Evolutionary conservation across 2,329 filamentous ascomycete species (phyloP), one percentile per base, ranked within the genome.

Genomic region (Colletotrichum melonis): DNA sequence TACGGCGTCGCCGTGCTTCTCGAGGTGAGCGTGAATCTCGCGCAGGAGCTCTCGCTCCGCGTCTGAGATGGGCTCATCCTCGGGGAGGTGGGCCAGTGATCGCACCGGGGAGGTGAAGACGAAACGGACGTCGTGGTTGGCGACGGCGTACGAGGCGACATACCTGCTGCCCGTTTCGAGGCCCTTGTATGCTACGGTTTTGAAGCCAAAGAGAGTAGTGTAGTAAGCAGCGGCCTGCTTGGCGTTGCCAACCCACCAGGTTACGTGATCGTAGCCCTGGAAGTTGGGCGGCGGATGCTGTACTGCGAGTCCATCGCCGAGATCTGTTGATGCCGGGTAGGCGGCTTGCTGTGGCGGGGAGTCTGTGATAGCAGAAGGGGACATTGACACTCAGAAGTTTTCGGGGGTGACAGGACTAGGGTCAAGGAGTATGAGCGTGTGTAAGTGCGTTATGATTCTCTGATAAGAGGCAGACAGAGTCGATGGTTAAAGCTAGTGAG

Each of bases 171-270:
- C 95, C 0, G 95, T 98, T 83, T 98, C 95, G 5, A 98, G 91
- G 5, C 95, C 96, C 54, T 90, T 90, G 83, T 98, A 97, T 75
- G 96, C 96, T 70, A 98, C 84, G 24, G 90, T 90, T 79, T 90
- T 87, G 86, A 98, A 98, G 69, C 95, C 95, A 86, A 98, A 95
- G 76, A 95, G 93, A 12, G 91, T 92, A 77, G 93, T 92, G 85
- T 98, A 98, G 86, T 94, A 98, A 16, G 93, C 90, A 52, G 95
- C 95, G 3, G 95, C 94, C 86, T 98, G 95, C 85, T 98, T 98
- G 78, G 96, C 95, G 81, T 98, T 98, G 81, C 95, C 95, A 35
- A 98, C 96, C 86, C 95, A 98, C 95, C 95, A 98, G 77, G 95
- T 95, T 69, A 98, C 90, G 83, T 98, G 94, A 84, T 98, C 94